Percentiles rank a stretch among this genome's conserved stretches.
Evolutionary conservation across 2,329 filamentous ascomycete species (phyloP).

Genomic region (Coniella vitis): DNA sequence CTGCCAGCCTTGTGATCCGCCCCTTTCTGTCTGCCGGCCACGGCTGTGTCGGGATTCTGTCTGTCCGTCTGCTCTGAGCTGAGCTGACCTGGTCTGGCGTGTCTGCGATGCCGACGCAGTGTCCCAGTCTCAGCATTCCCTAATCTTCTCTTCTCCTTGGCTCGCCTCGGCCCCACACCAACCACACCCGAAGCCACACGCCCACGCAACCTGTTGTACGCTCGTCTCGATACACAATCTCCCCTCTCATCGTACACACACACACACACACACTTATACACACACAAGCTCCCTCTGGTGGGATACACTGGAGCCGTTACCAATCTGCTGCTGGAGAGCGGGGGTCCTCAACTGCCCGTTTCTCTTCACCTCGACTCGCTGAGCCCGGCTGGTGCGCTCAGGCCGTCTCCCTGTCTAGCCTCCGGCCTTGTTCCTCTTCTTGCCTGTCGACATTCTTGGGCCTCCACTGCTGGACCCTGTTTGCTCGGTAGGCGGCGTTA

Average conservation of each 20-base stretch:
- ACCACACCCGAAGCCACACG: background rate
- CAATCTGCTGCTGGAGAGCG: too few species aligned
- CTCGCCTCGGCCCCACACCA: background rate
- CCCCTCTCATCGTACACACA: background rate
- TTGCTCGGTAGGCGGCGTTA: too few species aligned
- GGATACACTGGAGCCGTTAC: too few species aligned
- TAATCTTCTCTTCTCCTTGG: conserved; percentile 4
- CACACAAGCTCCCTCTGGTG: too few species aligned
- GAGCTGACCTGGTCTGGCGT: background rate
- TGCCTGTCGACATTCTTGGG: too few species aligned
- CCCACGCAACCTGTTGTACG: conserved; percentile 3
- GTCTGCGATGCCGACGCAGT: conserved; percentile 15
- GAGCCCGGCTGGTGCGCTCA: too few species aligned
- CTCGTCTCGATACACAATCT: background rate
- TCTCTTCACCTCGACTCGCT: too few species aligned
- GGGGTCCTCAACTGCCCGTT: too few species aligned
- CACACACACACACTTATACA: too few species aligned
- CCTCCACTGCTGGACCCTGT: too few species aligned
- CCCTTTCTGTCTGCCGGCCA: background rate
- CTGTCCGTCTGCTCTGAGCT: background rate
- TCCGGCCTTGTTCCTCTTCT: too few species aligned
- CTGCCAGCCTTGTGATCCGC: background rate
- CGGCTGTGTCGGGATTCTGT: background rate
- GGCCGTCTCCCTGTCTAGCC: too few species aligned
- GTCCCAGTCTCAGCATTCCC: conserved; percentile 10